phyloP scores from a whole-genome alignment of 2,329 filamentous ascomycete species.

The Colletotrichum sublineola region DNA sequence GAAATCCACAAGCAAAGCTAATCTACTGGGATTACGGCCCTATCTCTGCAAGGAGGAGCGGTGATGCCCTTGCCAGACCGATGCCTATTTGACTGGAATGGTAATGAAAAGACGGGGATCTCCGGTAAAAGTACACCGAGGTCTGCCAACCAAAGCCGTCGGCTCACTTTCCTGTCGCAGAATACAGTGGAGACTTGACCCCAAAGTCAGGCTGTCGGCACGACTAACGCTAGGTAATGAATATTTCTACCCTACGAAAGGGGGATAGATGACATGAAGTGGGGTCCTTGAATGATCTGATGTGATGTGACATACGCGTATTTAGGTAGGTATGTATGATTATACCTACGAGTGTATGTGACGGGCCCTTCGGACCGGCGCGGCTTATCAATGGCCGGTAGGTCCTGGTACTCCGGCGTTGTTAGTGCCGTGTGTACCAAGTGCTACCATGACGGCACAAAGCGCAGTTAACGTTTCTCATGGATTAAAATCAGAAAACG shows the following conservation, averaged over 20 bases:
- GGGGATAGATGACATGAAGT: constrained; percentile 28
- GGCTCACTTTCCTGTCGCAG: neutral
- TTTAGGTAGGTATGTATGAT: too few relatives aligned
- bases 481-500: neutral
- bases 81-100: neutral
- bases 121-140: constrained; percentile 7
- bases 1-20: constrained; percentile 27
- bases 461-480: neutral
- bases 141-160: neutral
- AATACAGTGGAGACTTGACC: neutral
- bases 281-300: constrained; percentile 27
- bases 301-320: constrained; percentile 11
- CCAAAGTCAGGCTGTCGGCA: neutral
- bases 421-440: neutral
- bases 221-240: neutral
- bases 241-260: constrained; percentile 8
- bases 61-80: neutral
- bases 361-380: constrained; percentile 33
- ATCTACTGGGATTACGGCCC: neutral
- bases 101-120: neutral
- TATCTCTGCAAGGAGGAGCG: neutral
- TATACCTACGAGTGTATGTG: neutral
- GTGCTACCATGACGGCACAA: neutral
- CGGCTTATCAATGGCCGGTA: constrained; percentile 30
- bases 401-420: constrained; percentile 15